Conservation (phyloP, 176 grass and related monocot species). For the Juncus inflexus region DNA sequence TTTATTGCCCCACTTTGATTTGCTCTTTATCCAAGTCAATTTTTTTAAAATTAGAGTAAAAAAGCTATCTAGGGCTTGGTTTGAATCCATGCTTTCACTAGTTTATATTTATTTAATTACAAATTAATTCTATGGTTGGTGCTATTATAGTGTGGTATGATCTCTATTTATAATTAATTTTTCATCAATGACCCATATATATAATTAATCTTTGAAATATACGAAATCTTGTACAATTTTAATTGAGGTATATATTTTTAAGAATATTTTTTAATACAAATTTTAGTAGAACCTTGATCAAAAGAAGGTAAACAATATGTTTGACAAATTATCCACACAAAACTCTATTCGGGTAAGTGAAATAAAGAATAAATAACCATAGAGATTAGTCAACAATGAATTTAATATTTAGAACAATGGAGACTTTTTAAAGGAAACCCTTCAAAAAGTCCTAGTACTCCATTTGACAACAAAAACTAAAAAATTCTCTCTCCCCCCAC, state of each 20-base stretch:
- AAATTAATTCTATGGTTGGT: too few species aligned
- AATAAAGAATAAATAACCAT: not conserved
- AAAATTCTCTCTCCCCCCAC: not conserved
- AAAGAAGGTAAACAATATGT: too few species aligned
- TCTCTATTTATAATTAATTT: too few species aligned
- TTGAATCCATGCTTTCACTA: not conserved
- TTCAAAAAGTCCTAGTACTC: constrained; percentile 6
- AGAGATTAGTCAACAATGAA: constrained; percentile 7
- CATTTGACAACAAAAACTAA: constrained; percentile 20
- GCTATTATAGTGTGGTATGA: too few species aligned
- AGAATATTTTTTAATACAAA: too few species aligned
- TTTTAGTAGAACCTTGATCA: too few species aligned
- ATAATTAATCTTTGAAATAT: too few species aligned
- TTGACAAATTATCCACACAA: not conserved
- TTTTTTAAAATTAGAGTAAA: constrained; percentile 18
- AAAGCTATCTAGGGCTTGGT: constrained; percentile 16
- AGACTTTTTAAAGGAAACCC: too few species aligned
- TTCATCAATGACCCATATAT: too few species aligned
- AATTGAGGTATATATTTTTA: too few species aligned
- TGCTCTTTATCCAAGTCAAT: constrained; percentile 18
- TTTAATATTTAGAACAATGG: constrained; percentile 6
- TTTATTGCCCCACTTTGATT: constrained; percentile 10
- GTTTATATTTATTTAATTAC: too few species aligned
- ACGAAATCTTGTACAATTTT: too few species aligned
- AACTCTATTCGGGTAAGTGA: not conserved